Evolutionary conservation across 2,329 filamentous ascomycete genomes (phyloP).

Genomic region (Beauveria sp.): DNA sequence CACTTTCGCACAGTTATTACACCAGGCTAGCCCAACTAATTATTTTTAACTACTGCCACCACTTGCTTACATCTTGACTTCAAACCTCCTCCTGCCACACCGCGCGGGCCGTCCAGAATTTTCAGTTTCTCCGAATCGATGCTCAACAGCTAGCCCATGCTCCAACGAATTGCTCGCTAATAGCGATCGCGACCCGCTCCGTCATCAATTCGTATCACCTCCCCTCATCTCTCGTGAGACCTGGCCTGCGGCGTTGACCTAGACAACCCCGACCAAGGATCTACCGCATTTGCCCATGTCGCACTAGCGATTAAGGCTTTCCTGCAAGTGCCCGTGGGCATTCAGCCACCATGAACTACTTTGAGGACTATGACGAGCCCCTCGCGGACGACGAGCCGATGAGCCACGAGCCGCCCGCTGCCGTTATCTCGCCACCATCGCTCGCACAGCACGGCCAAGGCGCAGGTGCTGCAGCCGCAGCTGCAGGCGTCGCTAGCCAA

Average conservation of each 20-base stretch:
- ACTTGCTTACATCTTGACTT: neutral
- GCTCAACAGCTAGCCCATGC: neutral
- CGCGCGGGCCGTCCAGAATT: neutral
- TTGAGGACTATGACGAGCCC: slow-evolving; percentile 7
- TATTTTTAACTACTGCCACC: neutral
- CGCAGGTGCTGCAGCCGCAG: neutral
- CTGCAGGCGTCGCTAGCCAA: slow-evolving; percentile 10
- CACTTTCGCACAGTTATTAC: neutral
- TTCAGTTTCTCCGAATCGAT: neutral
- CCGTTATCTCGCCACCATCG: neutral
- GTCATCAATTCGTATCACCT: neutral
- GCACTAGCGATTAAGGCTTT: neutral
- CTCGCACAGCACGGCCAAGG: neutral
- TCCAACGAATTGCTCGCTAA: neutral
- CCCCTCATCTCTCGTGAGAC: slow-evolving; percentile 3
- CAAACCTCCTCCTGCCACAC: neutral
- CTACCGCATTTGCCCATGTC: neutral
- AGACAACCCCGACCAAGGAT: neutral
- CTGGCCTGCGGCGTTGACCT: neutral
- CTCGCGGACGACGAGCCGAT: neutral
- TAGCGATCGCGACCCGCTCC: neutral
- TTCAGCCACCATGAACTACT: slow-evolving; percentile 9
- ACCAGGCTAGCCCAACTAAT: neutral
- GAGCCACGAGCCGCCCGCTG: neutral
- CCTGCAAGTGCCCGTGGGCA: slow-evolving; percentile 4